These are phyloP conservation scores for Cercospora zeina DNA, from an alignment of 2,329 filamentous ascomycete genomes.

Conservation along the genomic window DNA sequence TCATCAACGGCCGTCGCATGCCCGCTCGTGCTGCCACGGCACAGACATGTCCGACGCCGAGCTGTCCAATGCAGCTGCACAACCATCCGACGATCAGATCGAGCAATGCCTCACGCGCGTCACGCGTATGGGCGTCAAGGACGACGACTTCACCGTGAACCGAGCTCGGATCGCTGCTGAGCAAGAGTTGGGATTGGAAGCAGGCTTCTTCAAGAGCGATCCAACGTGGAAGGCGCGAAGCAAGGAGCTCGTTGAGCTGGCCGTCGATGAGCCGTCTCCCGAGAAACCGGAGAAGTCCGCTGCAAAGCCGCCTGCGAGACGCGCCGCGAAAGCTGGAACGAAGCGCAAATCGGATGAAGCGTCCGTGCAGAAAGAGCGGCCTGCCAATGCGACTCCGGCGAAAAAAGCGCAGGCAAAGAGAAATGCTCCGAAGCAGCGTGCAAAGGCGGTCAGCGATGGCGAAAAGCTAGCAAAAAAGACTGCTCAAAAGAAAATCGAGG, in stretches of 20 bases:
- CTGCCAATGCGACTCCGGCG: too few relatives aligned
- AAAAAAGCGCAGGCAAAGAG: conserved; percentile 29
- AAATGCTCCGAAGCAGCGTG: conserved; percentile 23
- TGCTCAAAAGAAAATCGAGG: conserved; percentile 17
- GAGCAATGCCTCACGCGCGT: conserved; percentile 45
- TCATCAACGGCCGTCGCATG: conserved; percentile 8
- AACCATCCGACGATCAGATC: conserved; percentile 44
- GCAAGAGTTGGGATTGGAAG: conserved; percentile 52
- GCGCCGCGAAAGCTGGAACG: conserved; percentile 28
- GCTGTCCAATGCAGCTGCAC: conserved; percentile 22
- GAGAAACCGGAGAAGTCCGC: conserved; percentile 27
- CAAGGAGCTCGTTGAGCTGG: conserved; percentile 55
- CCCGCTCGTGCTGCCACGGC: neutral
- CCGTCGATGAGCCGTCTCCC: conserved; percentile 43
- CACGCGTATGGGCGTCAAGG: conserved; percentile 45
- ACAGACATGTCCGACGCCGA: conserved; percentile 28
- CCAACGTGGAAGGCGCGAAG: conserved; percentile 57
- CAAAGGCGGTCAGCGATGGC: conserved; percentile 5
- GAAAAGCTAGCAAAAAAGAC: conserved; percentile 20
- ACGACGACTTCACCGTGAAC: conserved; percentile 59
- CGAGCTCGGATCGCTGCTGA: conserved; percentile 57
- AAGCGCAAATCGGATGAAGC: conserved; percentile 39
- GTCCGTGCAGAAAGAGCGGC: conserved; percentile 25
- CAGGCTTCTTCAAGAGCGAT: conserved; percentile 58
- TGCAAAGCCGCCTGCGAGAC: conserved; percentile 17